phyloP scores from a whole-genome alignment of 164 flowering plant species.

The Nelumbo lutea region DNA sequence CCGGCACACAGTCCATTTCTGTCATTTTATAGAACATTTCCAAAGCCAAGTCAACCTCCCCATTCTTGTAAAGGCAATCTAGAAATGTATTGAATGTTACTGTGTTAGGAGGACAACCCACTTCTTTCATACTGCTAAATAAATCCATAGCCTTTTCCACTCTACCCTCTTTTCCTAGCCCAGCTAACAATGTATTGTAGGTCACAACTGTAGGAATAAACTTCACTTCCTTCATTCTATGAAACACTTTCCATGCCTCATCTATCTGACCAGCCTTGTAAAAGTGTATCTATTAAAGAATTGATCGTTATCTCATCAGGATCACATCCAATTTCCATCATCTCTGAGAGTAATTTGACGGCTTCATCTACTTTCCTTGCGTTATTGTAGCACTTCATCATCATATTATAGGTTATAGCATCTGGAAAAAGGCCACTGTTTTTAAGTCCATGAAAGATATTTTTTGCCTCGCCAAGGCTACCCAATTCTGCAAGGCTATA shows the following conservation, averaged over 20 bases:
- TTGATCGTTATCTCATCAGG: constrained; percentile 67
- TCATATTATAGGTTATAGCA: constrained; percentile 87
- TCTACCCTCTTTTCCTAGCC: constrained; percentile 67
- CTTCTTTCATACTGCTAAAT: constrained; percentile 28
- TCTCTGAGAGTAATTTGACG: constrained; percentile 51
- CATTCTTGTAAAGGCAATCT: constrained; percentile 44
- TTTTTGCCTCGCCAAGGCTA: constrained; percentile 56
- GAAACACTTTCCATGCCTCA: constrained; percentile 85
- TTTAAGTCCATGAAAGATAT: constrained; percentile 49
- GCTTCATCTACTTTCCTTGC: constrained; percentile 77
- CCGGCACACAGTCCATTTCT: constrained; percentile 48
- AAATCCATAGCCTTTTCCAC: constrained; percentile 48
- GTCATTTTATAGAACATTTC: constrained; percentile 56
- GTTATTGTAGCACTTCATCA: constrained; percentile 86
- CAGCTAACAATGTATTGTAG: constrained; percentile 76
- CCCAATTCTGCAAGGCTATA: constrained; percentile 72
- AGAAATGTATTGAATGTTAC: constrained; percentile 32
- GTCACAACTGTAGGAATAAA: constrained; percentile 82
- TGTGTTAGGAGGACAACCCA: constrained; percentile 27
- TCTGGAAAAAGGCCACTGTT: constrained; percentile 65
- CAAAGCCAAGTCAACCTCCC: constrained; percentile 57
- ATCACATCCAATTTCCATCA: constrained; percentile 52
- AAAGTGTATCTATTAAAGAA: constrained; percentile 64
- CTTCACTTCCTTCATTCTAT: constrained; percentile 56
- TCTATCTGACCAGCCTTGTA: constrained; percentile 67